A percentile compares a stretch with the other conserved stretches of the same genome.
phyloP scores from a whole-genome alignment of 2,329 filamentous ascomycete genomes.

The Aspergillus texensis region DNA sequence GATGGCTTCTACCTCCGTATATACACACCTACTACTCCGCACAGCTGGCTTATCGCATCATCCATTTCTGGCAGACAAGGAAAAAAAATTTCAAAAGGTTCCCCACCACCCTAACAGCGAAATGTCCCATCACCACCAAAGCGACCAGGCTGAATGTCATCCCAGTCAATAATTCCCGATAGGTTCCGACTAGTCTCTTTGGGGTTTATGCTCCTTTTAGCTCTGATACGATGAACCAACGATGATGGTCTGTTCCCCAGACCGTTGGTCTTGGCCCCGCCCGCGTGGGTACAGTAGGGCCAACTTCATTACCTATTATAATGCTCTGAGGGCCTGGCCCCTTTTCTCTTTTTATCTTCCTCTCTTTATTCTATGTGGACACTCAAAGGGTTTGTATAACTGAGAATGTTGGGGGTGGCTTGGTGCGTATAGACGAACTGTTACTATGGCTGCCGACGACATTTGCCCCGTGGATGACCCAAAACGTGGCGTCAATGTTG shows the following conservation, averaged over 20 bases:
- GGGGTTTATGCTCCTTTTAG: neutral
- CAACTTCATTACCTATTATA: neutral
- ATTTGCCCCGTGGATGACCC: constrained; percentile 8
- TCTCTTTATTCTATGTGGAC: constrained; percentile 17
- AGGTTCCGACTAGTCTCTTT: neutral
- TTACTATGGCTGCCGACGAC: neutral
- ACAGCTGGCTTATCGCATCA: too few relatives aligned
- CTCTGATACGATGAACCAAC: neutral
- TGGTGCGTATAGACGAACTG: neutral
- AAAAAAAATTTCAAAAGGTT: neutral
- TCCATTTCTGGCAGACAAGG: too few relatives aligned
- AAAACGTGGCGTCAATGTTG: constrained; percentile 11
- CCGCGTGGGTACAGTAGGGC: neutral
- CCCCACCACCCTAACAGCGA: too few relatives aligned
- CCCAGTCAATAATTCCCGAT: neutral
- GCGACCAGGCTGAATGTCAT: neutral
- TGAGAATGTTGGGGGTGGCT: neutral
- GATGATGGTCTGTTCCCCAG: neutral
- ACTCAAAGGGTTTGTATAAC: constrained; percentile 1
- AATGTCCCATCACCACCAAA: too few relatives aligned
- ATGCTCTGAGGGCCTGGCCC: neutral
- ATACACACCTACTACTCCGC: too few relatives aligned
- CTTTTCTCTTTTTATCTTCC: neutral
- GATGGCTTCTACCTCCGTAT: neutral
- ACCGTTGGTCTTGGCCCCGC: neutral